Percentiles rank a stretch among this genome's conserved stretches.
phyloP scores from a whole-genome alignment of 257 asterid species.

The Verbena officinalis region DNA sequence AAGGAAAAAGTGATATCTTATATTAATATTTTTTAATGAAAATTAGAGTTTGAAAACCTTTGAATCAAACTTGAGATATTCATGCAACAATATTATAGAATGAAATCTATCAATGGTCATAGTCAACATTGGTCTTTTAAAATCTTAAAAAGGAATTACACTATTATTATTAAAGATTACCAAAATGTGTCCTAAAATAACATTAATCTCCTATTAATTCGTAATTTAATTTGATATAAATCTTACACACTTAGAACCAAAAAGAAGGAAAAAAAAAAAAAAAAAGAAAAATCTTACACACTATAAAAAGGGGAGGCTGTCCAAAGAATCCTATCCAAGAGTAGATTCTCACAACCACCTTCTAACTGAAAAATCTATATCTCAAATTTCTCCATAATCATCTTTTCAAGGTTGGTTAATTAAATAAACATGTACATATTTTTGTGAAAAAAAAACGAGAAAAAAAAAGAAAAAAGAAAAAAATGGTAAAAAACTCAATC shows the following conservation, averaged over 20 bases:
- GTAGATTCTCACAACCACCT: conserved; percentile 2
- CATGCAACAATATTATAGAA: too few species aligned
- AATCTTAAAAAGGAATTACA: too few species aligned
- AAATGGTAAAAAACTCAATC: conserved; percentile 47
- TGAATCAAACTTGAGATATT: too few species aligned
- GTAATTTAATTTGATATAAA: background rate
- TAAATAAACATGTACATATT: background rate
- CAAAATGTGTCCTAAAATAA: background rate
- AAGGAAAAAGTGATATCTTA: too few species aligned
- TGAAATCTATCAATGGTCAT: too few species aligned
- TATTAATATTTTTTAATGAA: too few species aligned
- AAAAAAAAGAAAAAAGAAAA: background rate
- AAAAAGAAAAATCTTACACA: background rate
- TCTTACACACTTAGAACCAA: too few species aligned
- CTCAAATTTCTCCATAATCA: background rate
- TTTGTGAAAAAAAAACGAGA: background rate
- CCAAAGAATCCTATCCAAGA: background rate
- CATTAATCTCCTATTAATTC: background rate
- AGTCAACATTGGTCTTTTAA: too few species aligned
- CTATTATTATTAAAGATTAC: too few species aligned
- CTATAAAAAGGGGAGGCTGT: conserved; percentile 27
- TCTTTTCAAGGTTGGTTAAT: background rate
- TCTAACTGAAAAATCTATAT: background rate
- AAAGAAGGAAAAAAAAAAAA: too few species aligned
- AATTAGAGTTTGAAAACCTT: too few species aligned